Evolutionary conservation across 352 stramenopile species (phyloP), one percentile per base, ranked within the genome.

Genomic region (Pelagophyceae sp.): DNA sequence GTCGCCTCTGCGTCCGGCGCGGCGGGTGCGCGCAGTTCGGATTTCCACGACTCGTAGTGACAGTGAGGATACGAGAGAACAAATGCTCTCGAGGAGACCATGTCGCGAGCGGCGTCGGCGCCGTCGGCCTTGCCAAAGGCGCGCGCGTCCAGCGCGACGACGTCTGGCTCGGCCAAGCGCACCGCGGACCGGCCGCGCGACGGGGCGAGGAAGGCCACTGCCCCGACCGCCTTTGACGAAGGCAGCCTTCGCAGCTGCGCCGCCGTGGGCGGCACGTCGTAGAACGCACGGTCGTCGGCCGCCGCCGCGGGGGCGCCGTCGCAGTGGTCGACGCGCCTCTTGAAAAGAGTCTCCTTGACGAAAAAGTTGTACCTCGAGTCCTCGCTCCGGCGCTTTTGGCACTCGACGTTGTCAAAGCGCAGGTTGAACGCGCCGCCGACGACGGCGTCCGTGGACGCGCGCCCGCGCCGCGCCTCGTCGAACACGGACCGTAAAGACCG

Each of bases 331-430:
- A 15, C 11, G 3, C 61, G 61, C 29, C 61, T 17, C 33, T 71
- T 71, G 61, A 71, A 71, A 15, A 71, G 61, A 17, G 61, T 71
- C 61, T 71, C 61, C n/a, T 25, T 3, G 3, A 29, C 61, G 25
- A 71, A 71, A 37, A 71, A 71, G 33, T 71, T 71, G 61, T 71
- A 71, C 15, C n/a, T 29, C 61, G 61, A 27, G 11, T 54, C 45
- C 45, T 54, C 45, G 11, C 23, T 23, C 11, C 23, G 45, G 29
- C 33, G 29, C 61, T 40, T 37, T 31, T 71, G 61, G 1, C 17
- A 17, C 61, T 71, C 61, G 5, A 71, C 1, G 33, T 40, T 71
- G 61, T 71, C 61, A 31, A 71, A 71, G 29, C 61, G 61, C n/a
- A 71, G 15, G 33, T 37, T 71, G 29, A 65, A 65, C 29, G 33